Base-by-base conservation (phyloP, 768 basidiomycete species). In the Podaxis carcinomalis region DNA sequence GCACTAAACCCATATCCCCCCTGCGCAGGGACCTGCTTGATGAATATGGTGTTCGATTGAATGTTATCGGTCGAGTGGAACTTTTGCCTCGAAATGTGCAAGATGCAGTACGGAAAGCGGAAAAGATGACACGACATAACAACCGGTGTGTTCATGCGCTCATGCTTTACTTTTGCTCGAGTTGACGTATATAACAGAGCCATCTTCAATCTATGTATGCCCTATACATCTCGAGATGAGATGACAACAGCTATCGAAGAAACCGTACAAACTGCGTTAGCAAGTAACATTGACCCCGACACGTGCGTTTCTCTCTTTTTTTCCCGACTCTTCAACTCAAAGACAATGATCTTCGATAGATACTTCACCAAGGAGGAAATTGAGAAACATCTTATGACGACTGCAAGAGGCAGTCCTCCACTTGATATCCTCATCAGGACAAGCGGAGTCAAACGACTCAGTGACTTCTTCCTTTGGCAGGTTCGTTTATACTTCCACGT, bases 401-500 rank as follows among this genome's bases (percentile, higher is more conserved):
- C 81, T 1, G 74, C 78, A 27, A 84, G 72, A 11, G 86, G 82
- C 19, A 90, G 86, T 66, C 91, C 90, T 11, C 92, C 93, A 10
- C 77, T 97, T 0, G 96, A 98, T 68, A 83, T 99, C 51, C 82
- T 98, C 55, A 78, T 99, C 21, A 84, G 97, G 44, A 97, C 95
- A 0, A 94, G 93, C 54, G 93, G 95, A 10, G 97, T 96, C 4
- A 88, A 84, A 61, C 82, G 94, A 3, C 74, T 97, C 23, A 93
- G 92, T 68, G 93, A 97, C 66, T 99, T 87, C 69, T 72, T 98
- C 70, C 83, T 95, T 14, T 99, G 96, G 97, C 97, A 99, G 90
- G 95, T 91, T 59, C 61, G 85, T 74, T 21, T 9, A 11, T 10
- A 37, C 27, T 40, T 21, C 13, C 32, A 4, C 49, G 1, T 19